phyloP scores from a whole-genome alignment of 2,329 filamentous ascomycete genomes.

The Phialemonium atrogriseum region DNA sequence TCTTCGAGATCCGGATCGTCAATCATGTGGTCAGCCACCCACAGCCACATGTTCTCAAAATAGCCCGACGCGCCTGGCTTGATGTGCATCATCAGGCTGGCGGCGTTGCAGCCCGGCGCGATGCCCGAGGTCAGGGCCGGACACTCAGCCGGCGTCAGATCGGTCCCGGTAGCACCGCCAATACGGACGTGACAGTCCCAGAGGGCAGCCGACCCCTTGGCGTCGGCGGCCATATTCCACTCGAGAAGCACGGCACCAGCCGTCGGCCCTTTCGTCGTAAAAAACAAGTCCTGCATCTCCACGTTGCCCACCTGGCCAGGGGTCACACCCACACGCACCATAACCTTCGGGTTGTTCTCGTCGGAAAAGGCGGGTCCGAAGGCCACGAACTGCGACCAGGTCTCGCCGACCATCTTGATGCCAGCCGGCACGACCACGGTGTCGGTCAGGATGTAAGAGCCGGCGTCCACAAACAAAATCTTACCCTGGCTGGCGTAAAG shows the following conservation, averaged over 20 bases:
- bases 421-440: constrained; percentile 48
- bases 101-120: constrained; percentile 26
- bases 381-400: constrained; percentile 61
- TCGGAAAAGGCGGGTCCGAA: constrained; percentile 45
- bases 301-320: constrained; percentile 54
- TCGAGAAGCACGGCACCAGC: constrained; percentile 62
- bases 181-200: constrained; percentile 68
- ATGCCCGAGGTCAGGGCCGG: constrained; percentile 44
- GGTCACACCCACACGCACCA: constrained; percentile 54
- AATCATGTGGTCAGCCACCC: constrained; percentile 53
- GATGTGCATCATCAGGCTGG: constrained; percentile 31
- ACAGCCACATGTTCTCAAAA: constrained; percentile 48
- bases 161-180: constrained; percentile 57
- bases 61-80: constrained; percentile 35
- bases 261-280: constrained; percentile 38
- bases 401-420: constrained; percentile 60
- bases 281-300: constrained; percentile 60
- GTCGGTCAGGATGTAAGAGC: constrained; percentile 29
- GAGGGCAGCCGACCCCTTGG: constrained; percentile 50
- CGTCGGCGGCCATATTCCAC: constrained; percentile 56
- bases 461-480: constrained; percentile 20
- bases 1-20: not conserved
- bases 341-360: constrained; percentile 49
- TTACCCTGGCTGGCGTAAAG: constrained; percentile 30
- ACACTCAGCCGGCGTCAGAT: constrained; percentile 55